Conservation (phyloP, 805 yeast genomes). For the Kodamaea kakaduensis region DNA sequence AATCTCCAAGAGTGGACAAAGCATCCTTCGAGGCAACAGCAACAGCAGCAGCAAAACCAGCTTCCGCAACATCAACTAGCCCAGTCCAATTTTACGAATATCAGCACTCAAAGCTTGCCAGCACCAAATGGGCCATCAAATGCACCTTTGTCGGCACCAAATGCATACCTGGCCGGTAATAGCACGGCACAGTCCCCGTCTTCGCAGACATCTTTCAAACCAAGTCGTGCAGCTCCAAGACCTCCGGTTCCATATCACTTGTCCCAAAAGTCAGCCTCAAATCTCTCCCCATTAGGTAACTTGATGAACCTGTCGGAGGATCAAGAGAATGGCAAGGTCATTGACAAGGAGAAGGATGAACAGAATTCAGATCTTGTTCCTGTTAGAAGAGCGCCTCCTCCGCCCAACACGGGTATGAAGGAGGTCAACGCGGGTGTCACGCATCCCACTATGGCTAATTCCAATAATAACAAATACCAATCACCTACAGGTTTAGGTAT, state of each 20-base stretch:
- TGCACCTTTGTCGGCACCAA: constrained; percentile 10
- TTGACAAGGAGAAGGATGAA: constrained; percentile 4
- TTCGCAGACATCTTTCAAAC: constrained; percentile 22
- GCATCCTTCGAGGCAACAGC: constrained; percentile 18
- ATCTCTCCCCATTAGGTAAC: constrained; percentile 32
- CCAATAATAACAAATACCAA: constrained; percentile 10
- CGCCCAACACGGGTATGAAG: constrained; percentile 28
- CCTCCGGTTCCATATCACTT: constrained; percentile 42
- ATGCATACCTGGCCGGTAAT: not conserved
- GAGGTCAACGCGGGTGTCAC: not conserved
- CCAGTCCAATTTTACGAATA: constrained; percentile 4
- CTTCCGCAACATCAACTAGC: constrained; percentile 1
- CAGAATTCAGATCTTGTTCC: constrained; percentile 35
- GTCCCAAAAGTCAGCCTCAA: constrained; percentile 13
- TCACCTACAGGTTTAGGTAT: constrained; percentile 24
- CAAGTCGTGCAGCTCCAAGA: constrained; percentile 40
- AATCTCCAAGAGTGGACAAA: constrained; percentile 44
- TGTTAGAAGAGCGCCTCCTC: constrained; percentile 54
- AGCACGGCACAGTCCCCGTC: constrained; percentile 9
- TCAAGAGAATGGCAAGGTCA: constrained; percentile 1
- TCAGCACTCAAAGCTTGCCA: constrained; percentile 6
- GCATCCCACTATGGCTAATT: constrained; percentile 8
- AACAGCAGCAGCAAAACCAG: constrained; percentile 3
- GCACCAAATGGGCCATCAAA: constrained; percentile 6
- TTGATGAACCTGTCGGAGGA: constrained; percentile 24